Evolutionary conservation across 345 rosid genomes (phyloP), one percentile per base, ranked within the genome.

Genomic region (Sapria himalayana): DNA sequence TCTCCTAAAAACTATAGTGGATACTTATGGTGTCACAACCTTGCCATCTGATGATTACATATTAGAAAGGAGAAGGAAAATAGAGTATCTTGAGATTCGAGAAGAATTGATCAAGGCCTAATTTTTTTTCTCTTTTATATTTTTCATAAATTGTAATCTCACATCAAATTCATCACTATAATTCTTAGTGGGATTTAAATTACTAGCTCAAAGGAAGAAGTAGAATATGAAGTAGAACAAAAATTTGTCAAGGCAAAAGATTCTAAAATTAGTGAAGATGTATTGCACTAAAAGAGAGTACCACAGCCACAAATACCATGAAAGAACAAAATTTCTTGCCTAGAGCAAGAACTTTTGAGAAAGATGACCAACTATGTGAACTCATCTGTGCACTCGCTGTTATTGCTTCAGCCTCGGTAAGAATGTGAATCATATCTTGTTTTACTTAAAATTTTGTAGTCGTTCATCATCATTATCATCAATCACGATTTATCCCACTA

Each of bases 381-480:
- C 93, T 82, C 48, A 82, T 94, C 47, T 93, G 81, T 60, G 98
- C 98, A 33, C 52, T 89, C 53, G 93, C 98, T 50, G 79, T 89
- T 55, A 62, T 89, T 35, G 93, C 95, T 67, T 82, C 98, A 23
- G 98, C 93, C 43, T 89, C 98, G 43, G 95, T 89, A 74, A 58
- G 75, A 13, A 68, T 41, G 25, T 9, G 14, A 31, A 15, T 32
- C 43, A 50, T 38, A 7, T 37, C 2, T 38, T 19, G 25, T 34
- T 46, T 33, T 16, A 24, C 36, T n/a, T 41, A 35, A 33, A 7
- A 25, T 20, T 15, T 46, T 7, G 11, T 35, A 14, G 39, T 41
- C 39, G 10, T n/a, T n/a, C n/a, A n/a, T n/a, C n/a, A n/a, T n/a
- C n/a, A n/a, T n/a, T n/a, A n/a, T n/a, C n/a, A n/a, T n/a, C n/a